Percentiles rank a stretch among this genome's conserved stretches.
phyloP scores from a whole-genome alignment of 2,329 filamentous ascomycete species.

The Venturia nashicola region DNA sequence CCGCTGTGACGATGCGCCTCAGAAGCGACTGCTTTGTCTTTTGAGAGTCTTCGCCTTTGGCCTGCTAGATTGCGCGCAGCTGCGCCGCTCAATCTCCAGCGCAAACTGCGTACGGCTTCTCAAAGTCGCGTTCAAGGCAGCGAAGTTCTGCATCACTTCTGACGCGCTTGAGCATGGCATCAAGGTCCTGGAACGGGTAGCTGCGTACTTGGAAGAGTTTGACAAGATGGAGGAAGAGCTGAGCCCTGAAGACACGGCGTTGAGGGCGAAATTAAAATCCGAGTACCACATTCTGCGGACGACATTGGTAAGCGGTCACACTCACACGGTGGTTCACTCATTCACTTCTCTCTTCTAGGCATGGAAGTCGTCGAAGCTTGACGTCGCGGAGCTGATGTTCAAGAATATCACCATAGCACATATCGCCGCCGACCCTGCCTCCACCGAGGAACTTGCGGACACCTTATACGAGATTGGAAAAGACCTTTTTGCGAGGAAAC shows the following conservation, averaged over 20 bases:
- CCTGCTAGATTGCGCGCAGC: slow-evolving; percentile 48
- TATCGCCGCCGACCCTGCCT: slow-evolving; percentile 31
- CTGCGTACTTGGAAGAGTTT: slow-evolving; percentile 32
- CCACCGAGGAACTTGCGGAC: slow-evolving; percentile 50
- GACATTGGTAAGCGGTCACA: slow-evolving; percentile 42
- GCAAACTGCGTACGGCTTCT: slow-evolving; percentile 42
- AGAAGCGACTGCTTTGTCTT: background rate
- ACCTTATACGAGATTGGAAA: slow-evolving; percentile 62
- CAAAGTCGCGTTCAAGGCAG: slow-evolving; percentile 55
- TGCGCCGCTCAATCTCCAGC: slow-evolving; percentile 13
- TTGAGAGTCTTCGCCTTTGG: slow-evolving; percentile 51
- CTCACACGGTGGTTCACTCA: background rate
- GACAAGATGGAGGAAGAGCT: slow-evolving; percentile 14
- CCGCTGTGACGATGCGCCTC: slow-evolving; percentile 9
- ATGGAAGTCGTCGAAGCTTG: slow-evolving; percentile 60
- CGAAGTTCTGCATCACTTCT: slow-evolving; percentile 49
- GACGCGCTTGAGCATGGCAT: slow-evolving; percentile 45
- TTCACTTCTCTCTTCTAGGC: slow-evolving; percentile 36
- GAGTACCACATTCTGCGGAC: slow-evolving; percentile 58
- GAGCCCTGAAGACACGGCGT: slow-evolving; percentile 17
- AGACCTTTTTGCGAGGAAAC: slow-evolving; percentile 38
- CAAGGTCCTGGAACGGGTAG: slow-evolving; percentile 51
- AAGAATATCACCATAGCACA: slow-evolving; percentile 34
- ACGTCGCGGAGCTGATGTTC: slow-evolving; percentile 71
- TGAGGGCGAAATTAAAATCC: slow-evolving; percentile 32